phyloP scores from a whole-genome alignment of 1,284 basidiomycete species.

The Abortiporus biennis region DNA sequence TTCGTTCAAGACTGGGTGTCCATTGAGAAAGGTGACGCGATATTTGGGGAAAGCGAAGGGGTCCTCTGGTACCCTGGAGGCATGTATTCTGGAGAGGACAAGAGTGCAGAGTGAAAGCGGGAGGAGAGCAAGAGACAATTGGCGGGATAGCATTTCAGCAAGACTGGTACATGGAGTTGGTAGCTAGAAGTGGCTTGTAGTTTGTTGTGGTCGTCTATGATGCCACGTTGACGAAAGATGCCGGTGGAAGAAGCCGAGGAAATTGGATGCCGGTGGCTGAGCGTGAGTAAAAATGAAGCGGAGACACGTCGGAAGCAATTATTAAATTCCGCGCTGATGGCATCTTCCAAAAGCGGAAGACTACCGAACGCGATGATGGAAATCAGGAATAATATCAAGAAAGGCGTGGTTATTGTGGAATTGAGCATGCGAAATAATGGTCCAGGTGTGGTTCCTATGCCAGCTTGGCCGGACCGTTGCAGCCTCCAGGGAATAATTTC shows the following conservation, averaged over 20 bases:
- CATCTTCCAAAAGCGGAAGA: too few species aligned
- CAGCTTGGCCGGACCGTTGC: too few species aligned
- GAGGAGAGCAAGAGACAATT: constrained; percentile 14
- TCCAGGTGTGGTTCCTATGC: too few species aligned
- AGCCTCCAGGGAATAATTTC: too few species aligned
- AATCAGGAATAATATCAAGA: too few species aligned
- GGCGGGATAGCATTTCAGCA: constrained; percentile 5
- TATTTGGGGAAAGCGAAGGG: constrained; percentile 82
- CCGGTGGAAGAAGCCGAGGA: neutral
- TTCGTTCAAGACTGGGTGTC: constrained; percentile 66
- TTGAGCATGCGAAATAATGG: too few species aligned
- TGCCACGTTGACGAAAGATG: constrained; percentile 3
- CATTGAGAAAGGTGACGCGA: constrained; percentile 75
- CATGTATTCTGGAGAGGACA: constrained; percentile 41
- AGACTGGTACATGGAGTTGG: neutral
- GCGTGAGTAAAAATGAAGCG: too few species aligned
- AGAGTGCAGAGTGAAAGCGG: constrained; percentile 17
- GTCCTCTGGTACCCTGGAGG: constrained; percentile 70
- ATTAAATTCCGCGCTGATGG: too few species aligned
- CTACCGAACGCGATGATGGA: too few species aligned
- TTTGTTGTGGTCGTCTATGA: constrained; percentile 4
- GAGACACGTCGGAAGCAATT: too few species aligned
- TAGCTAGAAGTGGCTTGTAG: neutral
- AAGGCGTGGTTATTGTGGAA: too few species aligned
- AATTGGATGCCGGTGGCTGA: neutral